Base-by-base conservation (phyloP, 176 grass and related monocot species). In the Zea mays region DNA sequence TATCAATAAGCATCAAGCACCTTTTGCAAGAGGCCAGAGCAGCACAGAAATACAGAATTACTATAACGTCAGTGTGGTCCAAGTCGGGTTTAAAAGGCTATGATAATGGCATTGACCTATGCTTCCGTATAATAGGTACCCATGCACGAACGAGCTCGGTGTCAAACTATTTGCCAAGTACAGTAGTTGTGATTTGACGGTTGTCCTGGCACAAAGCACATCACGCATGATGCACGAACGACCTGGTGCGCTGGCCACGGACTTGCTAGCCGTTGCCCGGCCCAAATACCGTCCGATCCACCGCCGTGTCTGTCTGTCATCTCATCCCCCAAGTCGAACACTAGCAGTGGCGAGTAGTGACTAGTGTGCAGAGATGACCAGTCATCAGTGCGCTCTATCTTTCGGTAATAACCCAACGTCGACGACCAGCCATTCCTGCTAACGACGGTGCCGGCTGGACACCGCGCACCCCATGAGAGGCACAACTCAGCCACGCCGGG, bases 401-500 rank as follows among this genome's bases (percentile, higher is more conserved):
- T 62, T 49, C 33, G 6, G 33, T 49, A n/a, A n/a, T n/a, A n/a
- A n/a, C n/a, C n/a, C n/a, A n/a, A n/a, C n/a, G n/a, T n/a, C n/a
- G n/a, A n/a, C n/a, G n/a, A n/a, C n/a, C n/a, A n/a, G n/a, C n/a
- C n/a, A n/a, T n/a, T n/a, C n/a, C n/a, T n/a, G n/a, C 10, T 69
- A 43, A 68, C 42, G 65, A 44, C 42, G 65, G 43, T 69, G 5
- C 16, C 12, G 20, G 67, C 42, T 69, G 45, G n/a, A 43, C n/a
- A n/a, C n/a, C n/a, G n/a, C n/a, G 14, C 35, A 8, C 36, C 8
- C 71, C 75, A 77, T 46, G 59, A 38, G 75, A 48, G 75, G 62
- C 50, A 78, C 62, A 66, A 78, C 62, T 78, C 75, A 78, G 75
- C 75, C 75, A 78, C 62, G 75, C 75, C 34, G 39, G 20, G 41